Percentiles rank a stretch among this genome's conserved stretches.
phyloP scores from a whole-genome alignment of 2,329 filamentous ascomycete species.

The Dactylellina drechsleri region DNA sequence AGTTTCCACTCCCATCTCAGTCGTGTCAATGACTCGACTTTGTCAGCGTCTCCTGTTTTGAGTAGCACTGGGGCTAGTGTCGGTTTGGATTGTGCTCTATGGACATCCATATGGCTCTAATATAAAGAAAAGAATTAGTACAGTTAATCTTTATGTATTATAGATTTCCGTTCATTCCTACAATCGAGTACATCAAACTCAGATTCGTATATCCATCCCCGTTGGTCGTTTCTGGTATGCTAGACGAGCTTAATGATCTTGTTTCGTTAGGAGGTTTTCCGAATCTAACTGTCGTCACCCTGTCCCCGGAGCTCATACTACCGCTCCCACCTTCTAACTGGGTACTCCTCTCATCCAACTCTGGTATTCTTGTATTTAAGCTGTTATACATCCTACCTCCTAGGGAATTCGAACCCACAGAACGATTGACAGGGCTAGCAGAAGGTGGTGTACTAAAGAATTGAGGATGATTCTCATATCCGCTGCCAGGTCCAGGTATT shows the following conservation, averaged over 20 bases:
- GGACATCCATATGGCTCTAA: constrained; percentile 59
- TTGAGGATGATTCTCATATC: constrained; percentile 42
- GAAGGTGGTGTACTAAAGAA: constrained; percentile 51
- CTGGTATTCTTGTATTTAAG: constrained; percentile 30
- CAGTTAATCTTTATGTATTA: not conserved
- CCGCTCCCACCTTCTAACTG: constrained; percentile 15
- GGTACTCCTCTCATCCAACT: constrained; percentile 33
- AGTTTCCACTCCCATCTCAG: constrained; percentile 59
- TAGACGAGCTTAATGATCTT: constrained; percentile 30
- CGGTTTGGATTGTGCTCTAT: constrained; percentile 56
- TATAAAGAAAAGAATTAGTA: constrained; percentile 8
- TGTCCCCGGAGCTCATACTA: constrained; percentile 19
- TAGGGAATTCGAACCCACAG: constrained; percentile 11
- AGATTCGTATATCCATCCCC: constrained; percentile 51
- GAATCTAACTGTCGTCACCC: constrained; percentile 53
- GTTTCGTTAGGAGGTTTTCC: constrained; percentile 39
- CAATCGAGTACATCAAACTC: constrained; percentile 49
- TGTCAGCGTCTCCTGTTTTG: constrained; percentile 58
- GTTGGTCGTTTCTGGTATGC: constrained; percentile 36
- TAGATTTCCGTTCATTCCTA: constrained; percentile 8
- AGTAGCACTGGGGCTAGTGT: constrained; percentile 56
- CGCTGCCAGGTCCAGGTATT: constrained; percentile 39
- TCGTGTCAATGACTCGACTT: constrained; percentile 58
- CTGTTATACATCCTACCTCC: constrained; percentile 26
- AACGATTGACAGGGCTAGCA: constrained; percentile 19